A percentile compares a stretch with the other conserved stretches of the same genome.
Evolutionary conservation across 2,329 filamentous ascomycete genomes (phyloP).

Genomic region (Chaetomium olivaceum): DNA sequence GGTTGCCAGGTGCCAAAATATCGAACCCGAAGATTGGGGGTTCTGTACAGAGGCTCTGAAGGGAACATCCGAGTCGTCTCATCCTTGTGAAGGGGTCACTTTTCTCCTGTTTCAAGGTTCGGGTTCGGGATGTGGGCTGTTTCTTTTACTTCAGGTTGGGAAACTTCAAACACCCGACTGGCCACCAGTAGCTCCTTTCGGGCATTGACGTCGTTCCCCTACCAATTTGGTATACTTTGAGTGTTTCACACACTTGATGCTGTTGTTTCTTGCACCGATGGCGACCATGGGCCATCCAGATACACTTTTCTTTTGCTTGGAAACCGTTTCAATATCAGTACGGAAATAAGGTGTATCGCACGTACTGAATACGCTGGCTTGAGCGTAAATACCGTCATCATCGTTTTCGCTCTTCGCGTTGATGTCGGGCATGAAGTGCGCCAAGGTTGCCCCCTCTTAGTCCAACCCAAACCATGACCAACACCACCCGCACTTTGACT

Average conservation of each 20-base stretch:
- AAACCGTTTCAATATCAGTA: not conserved
- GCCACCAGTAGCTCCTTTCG: not conserved
- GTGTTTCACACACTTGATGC: not conserved
- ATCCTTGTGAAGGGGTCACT: not conserved
- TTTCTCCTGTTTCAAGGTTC: constrained; percentile 1
- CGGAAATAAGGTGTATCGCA: too few relatives aligned
- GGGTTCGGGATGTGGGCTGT: not conserved
- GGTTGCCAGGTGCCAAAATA: not conserved
- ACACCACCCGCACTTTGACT: not conserved
- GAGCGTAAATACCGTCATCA: not conserved
- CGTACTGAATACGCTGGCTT: too few relatives aligned
- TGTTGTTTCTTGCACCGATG: not conserved
- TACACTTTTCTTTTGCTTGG: not conserved
- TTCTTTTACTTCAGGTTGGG: not conserved
- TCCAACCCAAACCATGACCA: not conserved
- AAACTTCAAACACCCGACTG: not conserved
- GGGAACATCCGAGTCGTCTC: not conserved
- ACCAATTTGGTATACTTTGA: not conserved
- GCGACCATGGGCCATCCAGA: not conserved
- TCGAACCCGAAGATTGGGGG: not conserved
- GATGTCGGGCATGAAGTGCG: not conserved
- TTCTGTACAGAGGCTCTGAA: too few relatives aligned
- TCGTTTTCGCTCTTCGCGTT: not conserved
- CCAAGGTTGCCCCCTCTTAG: not conserved
- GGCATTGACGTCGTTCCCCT: not conserved